A percentile compares a stretch with the other conserved stretches of the same genome.
phyloP scores from a whole-genome alignment of 139 green algal genomes.

The Edaphochlamys debaryana region DNA sequence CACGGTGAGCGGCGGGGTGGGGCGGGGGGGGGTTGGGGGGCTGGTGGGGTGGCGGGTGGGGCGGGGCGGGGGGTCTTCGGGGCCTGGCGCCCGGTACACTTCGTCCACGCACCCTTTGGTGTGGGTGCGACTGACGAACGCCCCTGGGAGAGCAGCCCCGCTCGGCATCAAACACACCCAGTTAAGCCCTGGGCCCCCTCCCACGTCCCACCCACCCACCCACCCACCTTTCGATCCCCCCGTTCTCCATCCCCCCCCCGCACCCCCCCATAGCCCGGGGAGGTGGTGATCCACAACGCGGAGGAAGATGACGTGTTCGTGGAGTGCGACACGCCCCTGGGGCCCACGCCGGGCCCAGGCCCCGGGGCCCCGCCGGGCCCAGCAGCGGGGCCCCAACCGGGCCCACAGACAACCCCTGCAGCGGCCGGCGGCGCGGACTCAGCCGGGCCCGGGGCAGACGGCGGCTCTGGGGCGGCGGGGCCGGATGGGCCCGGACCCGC shows the following conservation, averaged over 20 bases:
- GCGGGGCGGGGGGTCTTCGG: background rate
- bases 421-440: background rate
- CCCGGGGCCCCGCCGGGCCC: too few species aligned
- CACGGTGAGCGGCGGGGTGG: background rate
- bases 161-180: too few species aligned
- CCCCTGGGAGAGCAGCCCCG: too few species aligned
- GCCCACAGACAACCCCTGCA: too few species aligned
- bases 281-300: conserved; percentile 47
- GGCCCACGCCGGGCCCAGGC: too few species aligned
- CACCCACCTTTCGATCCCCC: background rate
- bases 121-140: too few species aligned
- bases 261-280: background rate
- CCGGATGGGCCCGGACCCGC: too few species aligned
- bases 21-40: background rate
- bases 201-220: background rate
- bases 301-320: conserved; percentile 50
- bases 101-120: too few species aligned
- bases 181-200: too few species aligned
- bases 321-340: too few species aligned
- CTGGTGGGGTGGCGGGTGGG: background rate
- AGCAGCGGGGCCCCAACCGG: too few species aligned
- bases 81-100: too few species aligned
- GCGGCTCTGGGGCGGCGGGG: background rate
- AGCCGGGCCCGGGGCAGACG: background rate
- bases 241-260: background rate